Conservation (phyloP, 768 basidiomycete species). For the Mycena galericulata region DNA sequence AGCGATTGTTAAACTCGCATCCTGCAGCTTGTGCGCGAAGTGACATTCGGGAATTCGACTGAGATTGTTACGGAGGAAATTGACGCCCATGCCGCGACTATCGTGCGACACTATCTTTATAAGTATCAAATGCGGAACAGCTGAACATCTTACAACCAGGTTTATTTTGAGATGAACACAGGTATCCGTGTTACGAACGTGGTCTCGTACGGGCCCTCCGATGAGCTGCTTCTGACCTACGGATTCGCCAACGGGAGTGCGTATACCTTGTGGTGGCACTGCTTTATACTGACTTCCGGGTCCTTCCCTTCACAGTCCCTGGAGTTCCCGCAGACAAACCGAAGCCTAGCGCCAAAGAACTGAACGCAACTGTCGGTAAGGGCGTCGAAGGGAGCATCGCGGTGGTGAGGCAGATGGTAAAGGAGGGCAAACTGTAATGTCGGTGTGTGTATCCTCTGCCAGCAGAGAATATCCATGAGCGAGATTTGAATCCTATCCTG, state of each 20-base stretch:
- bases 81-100: slow-evolving; percentile 17
- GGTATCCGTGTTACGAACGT: slow-evolving; percentile 24
- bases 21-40: slow-evolving; percentile 21
- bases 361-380: slow-evolving; percentile 21
- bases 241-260: slow-evolving; percentile 26
- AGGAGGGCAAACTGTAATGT: slow-evolving; percentile 30
- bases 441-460: no score
- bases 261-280: neutral
- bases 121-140: neutral
- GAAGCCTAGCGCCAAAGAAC: slow-evolving; percentile 22
- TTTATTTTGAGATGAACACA: slow-evolving; percentile 28
- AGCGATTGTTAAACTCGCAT: neutral
- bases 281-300: neutral
- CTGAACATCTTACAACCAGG: neutral
- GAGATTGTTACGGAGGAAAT: slow-evolving; percentile 14
- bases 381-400: slow-evolving; percentile 14
- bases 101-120: slow-evolving; percentile 3
- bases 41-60: slow-evolving; percentile 6
- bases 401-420: slow-evolving; percentile 26
- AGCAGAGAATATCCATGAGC: no score
- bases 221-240: slow-evolving; percentile 27
- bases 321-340: slow-evolving; percentile 21
- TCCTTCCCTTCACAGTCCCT: slow-evolving; percentile 12
- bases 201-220: slow-evolving; percentile 25
- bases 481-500: no score